phyloP scores from a whole-genome alignment of 257 asterid genomes.

The Gentiana macrophylla region DNA sequence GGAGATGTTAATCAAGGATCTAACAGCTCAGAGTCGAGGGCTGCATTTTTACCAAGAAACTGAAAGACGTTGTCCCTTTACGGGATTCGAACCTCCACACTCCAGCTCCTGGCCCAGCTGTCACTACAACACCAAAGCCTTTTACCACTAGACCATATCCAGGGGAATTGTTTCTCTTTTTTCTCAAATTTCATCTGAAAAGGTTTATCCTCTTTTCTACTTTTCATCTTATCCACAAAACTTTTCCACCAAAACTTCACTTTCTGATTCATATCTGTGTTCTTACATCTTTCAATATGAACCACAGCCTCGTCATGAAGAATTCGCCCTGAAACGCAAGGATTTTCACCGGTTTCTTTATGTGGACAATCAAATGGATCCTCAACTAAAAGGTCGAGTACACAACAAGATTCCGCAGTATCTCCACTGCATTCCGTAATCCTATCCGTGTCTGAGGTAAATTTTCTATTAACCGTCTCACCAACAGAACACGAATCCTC shows the following conservation, averaged over 20 bases:
- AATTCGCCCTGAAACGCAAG: background rate
- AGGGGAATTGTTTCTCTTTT: background rate
- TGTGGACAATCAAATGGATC: conserved; percentile 21
- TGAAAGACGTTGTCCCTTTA: too few species aligned
- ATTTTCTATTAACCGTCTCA: too few species aligned
- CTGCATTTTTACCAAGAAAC: too few species aligned
- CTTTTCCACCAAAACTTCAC: conserved; percentile 42
- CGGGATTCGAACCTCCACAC: too few species aligned
- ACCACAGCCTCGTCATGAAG: background rate
- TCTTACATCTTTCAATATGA: background rate
- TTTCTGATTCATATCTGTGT: conserved; percentile 13
- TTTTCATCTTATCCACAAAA: conserved; percentile 23
- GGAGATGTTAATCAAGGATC: too few species aligned
- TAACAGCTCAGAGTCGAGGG: too few species aligned
- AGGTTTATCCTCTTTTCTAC: conserved; percentile 5
- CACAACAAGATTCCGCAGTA: conserved; percentile 31
- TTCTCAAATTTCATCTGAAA: conserved; percentile 22
- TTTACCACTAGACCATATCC: too few species aligned
- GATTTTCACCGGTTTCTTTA: conserved; percentile 7
- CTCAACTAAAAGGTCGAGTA: conserved; percentile 38
- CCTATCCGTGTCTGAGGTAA: too few species aligned
- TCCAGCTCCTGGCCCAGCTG: too few species aligned
- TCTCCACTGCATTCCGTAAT: background rate
- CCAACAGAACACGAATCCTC: conserved; percentile 11
- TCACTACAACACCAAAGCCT: too few species aligned